Evolutionary conservation across 2,329 filamentous ascomycete genomes (phyloP), one percentile per base, ranked within the genome.

Genomic region (Paraphaeosphaeria minitans): DNA sequence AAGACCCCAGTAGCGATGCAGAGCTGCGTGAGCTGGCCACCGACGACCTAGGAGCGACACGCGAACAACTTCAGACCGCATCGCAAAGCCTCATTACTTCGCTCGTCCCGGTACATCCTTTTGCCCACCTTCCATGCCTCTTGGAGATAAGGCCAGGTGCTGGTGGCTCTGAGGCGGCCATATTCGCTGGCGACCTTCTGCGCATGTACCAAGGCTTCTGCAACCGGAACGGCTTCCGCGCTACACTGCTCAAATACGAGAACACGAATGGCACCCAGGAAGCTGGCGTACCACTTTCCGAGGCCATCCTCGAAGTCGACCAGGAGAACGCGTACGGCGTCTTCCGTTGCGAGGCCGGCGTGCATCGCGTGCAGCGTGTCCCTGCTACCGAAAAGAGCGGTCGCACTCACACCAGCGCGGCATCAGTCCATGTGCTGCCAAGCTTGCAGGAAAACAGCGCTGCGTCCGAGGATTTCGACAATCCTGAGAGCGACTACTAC

Each of bases 291-390:
- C 88, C 92, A 7, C 82, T 98, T 2, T 87, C 90, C 56, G 95
- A 98, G 80, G 95, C 92, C 8, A 87, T 99, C 24, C 83, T 99
- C 27, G 93, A 97, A 75, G 82, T 99, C 37, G 86, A 89, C 58
- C 85, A 87, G 51, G 79, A 86, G 1, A 92, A 92, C 31, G 89
- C 93, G 22, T 99, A 97, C 77, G 91, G 90, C 60, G 72, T 87
- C 1, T 86, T 99, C 69, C 86, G 94, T 60, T 89, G 89, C 67
- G 95, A 99, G 78, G 92, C 94, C 3, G 95, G 95, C 33, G 95
- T 99, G 65, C 95, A 99, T 75, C 87, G 95, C 29, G 95, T 99
- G 0, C 95, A 99, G 81, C 88, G 95, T 27, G 89, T 99, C 3
- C 95, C 95, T 1, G 89, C 89, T 12, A 99, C 95, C 0, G 95